Base-by-base conservation (phyloP, 306 rosid genomes). In the Mimosa bimucronata region DNA sequence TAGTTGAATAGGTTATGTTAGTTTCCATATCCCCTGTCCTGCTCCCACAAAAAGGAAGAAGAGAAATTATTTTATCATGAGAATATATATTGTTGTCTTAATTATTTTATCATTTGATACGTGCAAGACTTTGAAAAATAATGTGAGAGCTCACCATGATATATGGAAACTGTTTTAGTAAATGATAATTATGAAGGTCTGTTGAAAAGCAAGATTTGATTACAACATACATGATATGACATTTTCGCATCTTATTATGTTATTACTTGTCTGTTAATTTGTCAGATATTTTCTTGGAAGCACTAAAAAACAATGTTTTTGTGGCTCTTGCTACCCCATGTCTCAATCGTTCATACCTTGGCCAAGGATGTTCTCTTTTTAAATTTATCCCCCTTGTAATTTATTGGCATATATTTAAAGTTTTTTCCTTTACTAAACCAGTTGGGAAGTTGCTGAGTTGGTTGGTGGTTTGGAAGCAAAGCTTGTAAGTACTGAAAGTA, bases 361-460 rank as follows among this genome's bases (percentile, higher is more conserved):
- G 61, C 42, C n/a, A 31, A 61, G 75, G 66, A n/a, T 73, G 65
- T 18, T 5, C 57, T 72, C 68, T 21, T 45, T 67, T 71, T 67
- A 2, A 46, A 34, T 18, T 16, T 34, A 37, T 74, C 42, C 61
- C 37, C 11, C 15, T 8, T 81, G 75, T 61, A 74, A 75, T 77
- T 74, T 75, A 4, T 26, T 25, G 19, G 34, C 37, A 26, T 60
- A 3, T 6, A 77, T 72, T 76, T 26, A 83, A 61, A 68, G 66
- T n/a, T 79, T 80, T 77, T 48, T 68, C 53, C 46, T 66, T 75
- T 72, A 84, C 79, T 71, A 75, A 83, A 87, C 72, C 90, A 92
- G 98, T 58, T 91, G 93, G 97, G 84, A 80, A 73, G 86, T 67
- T 68, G 74, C 83, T 76, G 90, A 92, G 86, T 83, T 95, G 83